phyloP scores from a whole-genome alignment of 495 filamentous ascomycete species.

The Neurospora sp. region DNA sequence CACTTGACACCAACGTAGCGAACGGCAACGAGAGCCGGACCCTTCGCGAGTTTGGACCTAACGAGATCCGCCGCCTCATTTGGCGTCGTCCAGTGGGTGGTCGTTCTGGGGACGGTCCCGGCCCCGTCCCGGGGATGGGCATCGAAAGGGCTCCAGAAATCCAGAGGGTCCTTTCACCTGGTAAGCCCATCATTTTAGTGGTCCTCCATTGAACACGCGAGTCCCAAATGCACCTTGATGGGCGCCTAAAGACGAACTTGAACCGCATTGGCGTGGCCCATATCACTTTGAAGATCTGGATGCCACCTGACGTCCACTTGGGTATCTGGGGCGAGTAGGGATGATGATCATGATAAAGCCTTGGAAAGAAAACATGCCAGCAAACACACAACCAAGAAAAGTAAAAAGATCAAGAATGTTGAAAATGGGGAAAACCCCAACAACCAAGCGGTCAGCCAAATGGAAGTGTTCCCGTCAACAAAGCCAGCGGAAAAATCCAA shows the following conservation, averaged over 20 bases:
- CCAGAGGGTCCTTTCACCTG: neutral
- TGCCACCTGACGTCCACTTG: neutral
- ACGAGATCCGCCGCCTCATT: neutral
- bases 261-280: neutral
- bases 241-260: neutral
- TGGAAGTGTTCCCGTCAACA: neutral
- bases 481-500: neutral
- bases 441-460: neutral
- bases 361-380: neutral
- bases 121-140: neutral
- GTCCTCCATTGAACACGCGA: neutral
- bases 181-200: neutral
- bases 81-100: neutral
- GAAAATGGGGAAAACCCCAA: neutral
- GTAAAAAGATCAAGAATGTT: neutral
- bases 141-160: neutral
- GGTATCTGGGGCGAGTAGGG: neutral
- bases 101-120: neutral
- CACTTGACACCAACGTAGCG: neutral
- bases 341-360: neutral
- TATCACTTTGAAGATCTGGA: neutral
- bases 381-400: neutral
- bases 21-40: neutral
- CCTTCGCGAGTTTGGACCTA: neutral
- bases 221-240: neutral